Percentiles rank a stretch among this genome's conserved stretches.
phyloP scores from a whole-genome alignment of 2,329 filamentous ascomycete genomes.

The Cordyceps pruinosa region DNA sequence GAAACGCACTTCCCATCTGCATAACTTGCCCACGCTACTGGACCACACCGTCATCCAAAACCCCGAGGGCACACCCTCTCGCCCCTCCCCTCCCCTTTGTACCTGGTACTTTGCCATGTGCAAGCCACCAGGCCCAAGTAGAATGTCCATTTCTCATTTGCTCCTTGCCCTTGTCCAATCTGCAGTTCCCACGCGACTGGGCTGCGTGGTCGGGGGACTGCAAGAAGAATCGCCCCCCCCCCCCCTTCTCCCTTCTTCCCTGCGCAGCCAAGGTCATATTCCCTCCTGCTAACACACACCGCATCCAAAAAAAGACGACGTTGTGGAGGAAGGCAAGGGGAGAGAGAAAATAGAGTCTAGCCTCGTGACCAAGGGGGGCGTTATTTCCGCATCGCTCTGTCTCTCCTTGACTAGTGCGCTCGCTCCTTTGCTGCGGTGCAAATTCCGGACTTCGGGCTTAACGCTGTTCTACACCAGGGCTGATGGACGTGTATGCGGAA shows the following conservation, averaged over 20 bases:
- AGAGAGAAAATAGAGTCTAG: not conserved
- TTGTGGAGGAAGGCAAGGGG: not conserved
- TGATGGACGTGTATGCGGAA: too few species aligned
- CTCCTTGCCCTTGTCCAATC: not conserved
- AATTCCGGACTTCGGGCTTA: not conserved
- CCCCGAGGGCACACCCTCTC: not conserved
- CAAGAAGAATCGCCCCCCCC: not conserved
- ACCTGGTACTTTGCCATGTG: constrained; percentile 10
- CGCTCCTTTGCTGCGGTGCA: not conserved
- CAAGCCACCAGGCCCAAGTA: not conserved
- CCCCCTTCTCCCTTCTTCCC: not conserved
- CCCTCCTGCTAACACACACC: not conserved
- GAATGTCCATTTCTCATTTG: not conserved
- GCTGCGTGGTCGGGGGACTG: not conserved
- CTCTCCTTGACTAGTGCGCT: not conserved
- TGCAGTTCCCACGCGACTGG: constrained; percentile 8
- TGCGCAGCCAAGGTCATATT: not conserved
- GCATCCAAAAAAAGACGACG: not conserved
- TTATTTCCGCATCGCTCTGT: not conserved
- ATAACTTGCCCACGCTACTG: too few species aligned
- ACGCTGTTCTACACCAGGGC: too few species aligned
- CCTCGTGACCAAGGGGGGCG: not conserved
- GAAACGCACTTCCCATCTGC: too few species aligned
- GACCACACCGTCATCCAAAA: not conserved
- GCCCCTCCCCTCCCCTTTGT: not conserved